Conservation (phyloP, 225 moss, liverwort and hornwort genomes). For the Marchantia polymorpha region DNA sequence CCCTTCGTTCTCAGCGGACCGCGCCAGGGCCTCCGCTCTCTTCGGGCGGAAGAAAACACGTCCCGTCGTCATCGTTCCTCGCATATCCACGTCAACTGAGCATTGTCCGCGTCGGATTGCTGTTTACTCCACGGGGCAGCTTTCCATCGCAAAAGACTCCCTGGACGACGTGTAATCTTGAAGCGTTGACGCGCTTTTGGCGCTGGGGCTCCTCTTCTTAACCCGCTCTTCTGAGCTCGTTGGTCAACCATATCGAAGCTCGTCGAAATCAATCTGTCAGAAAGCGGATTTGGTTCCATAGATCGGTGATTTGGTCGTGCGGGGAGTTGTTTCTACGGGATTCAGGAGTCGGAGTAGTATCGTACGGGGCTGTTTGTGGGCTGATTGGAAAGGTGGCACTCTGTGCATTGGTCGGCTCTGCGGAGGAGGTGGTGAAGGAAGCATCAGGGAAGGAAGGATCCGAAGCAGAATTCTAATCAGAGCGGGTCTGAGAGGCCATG, state of each 20-base stretch:
- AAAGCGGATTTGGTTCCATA: background rate
- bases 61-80: too few species aligned
- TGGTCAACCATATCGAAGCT: background rate
- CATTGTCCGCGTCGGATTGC: too few species aligned
- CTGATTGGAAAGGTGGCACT: background rate
- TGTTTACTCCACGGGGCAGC: too few species aligned
- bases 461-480: background rate
- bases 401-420: background rate
- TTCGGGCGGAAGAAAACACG: too few species aligned
- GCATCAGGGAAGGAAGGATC: background rate
- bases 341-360: background rate
- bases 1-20: too few species aligned
- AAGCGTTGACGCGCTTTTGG: background rate
- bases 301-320: background rate
- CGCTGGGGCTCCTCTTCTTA: background rate
- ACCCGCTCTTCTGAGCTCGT: background rate
- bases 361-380: background rate
- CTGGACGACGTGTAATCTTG: background rate
- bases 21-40: too few species aligned
- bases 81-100: too few species aligned
- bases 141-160: too few species aligned
- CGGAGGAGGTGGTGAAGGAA: background rate
- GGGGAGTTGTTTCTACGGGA: too few species aligned
- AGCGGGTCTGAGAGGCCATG: slow-evolving; percentile 23
- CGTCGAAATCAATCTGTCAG: background rate